Base-by-base conservation (phyloP, 805 yeast genomes). In the fission yeast (Schizosaccharomyces pombe) region DNA sequence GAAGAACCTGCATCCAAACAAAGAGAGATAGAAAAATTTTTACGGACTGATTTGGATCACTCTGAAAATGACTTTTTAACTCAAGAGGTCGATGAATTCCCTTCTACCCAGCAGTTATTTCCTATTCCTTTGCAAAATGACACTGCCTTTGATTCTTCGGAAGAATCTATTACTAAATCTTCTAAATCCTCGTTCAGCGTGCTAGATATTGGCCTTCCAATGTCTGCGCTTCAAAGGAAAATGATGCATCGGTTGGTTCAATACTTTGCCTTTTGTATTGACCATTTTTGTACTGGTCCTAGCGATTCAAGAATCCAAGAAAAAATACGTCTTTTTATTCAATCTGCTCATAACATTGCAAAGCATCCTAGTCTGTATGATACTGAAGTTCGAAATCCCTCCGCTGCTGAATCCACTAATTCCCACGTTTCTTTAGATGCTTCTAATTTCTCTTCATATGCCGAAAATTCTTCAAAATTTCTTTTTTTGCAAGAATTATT, bases 221-320 rank as follows among this genome's bases (percentile, higher is more conserved):
- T 43, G 49, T 22, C 49, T 9, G 9, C 49, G 16, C 19, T 43
- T 24, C 49, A 43, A n/a, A 19, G n/a, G 1, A 43, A 12, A 43
- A 43, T 43, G 49, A 43, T 43, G 49, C 49, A 43, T 12, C 28
- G 49, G 16, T 29, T 43, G 14, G 49, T 43, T 29, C 49, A 43
- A 14, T 43, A 43, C 12, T 43, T 43, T 43, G 49, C 49, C 14
- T 43, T 43, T 14, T 43, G 49, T 24, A 43, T 43, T 29, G 49
- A 43, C 31, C 30, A 43, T n/a, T 43, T 43, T 22, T 43, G 49
- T 12, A 24, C 49, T 8, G 49, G 49, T 24, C 49, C 49, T 14
- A 43, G 49, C 12, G 49, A 43, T 43, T 11, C 28, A 2, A 19
- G 49, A 9, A 26, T 43, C 3, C 49, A 22, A 8, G 49, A 43